Evolutionary conservation across 2,329 filamentous ascomycete genomes (phyloP).

Genomic region (Huntiella savannae): DNA sequence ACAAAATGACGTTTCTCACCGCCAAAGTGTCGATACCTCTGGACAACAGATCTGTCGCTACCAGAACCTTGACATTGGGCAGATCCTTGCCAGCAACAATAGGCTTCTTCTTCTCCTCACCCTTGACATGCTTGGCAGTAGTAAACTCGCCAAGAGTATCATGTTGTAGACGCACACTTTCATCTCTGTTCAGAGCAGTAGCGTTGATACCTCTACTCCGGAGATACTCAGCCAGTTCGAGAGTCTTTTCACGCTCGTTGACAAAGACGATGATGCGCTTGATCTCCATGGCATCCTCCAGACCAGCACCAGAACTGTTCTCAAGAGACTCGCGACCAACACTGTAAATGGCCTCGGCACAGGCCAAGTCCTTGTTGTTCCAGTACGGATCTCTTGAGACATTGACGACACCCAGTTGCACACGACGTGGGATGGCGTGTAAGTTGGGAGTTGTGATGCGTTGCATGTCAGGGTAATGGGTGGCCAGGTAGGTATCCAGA

Average conservation of each 20-base stretch:
- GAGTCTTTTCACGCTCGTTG: slow-evolving; percentile 81
- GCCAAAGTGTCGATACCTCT: slow-evolving; percentile 86
- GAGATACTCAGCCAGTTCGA: slow-evolving; percentile 63
- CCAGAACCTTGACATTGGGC: slow-evolving; percentile 70
- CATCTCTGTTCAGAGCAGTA: slow-evolving; percentile 65
- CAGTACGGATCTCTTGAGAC: slow-evolving; percentile 82
- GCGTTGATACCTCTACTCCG: slow-evolving; percentile 75
- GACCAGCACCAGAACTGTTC: slow-evolving; percentile 30
- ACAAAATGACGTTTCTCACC: slow-evolving; percentile 79
- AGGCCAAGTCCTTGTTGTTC: slow-evolving; percentile 82
- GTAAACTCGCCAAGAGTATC: slow-evolving; percentile 66
- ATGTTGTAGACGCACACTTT: slow-evolving; percentile 49
- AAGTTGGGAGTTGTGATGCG: slow-evolving; percentile 89
- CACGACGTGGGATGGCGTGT: slow-evolving; percentile 83
- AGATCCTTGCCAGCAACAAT: slow-evolving; percentile 30
- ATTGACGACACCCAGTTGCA: slow-evolving; percentile 85
- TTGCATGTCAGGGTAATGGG: slow-evolving; percentile 62
- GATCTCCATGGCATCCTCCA: slow-evolving; percentile 29
- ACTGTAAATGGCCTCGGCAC: slow-evolving; percentile 84
- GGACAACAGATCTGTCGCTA: slow-evolving; percentile 83
- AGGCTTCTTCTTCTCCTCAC: slow-evolving; percentile 21
- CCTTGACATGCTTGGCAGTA: slow-evolving; percentile 23
- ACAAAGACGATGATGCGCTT: slow-evolving; percentile 91
- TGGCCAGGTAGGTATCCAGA: slow-evolving; percentile 67
- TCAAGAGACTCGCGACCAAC: slow-evolving; percentile 58